Conservation (phyloP, 176 grass and related monocot species). For the Zea mays region Zm-B73-REFERENCE-NAM-5.0 NC_050102.1:144591001-144591500, state of each 20-base stretch:
- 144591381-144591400: neutral
- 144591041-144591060: conserved; percentile 81
- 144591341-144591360: neutral
- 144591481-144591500: neutral
- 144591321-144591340: neutral
- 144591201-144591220: conserved; percentile 53
- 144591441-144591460: conserved; percentile 59
- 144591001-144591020: conserved; percentile 54
- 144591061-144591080: conserved; percentile 46
- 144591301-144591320: neutral
- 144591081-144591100: conserved; percentile 49
- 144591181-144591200: conserved; percentile 68
- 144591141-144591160: conserved; percentile 88
- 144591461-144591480: conserved; percentile 16
- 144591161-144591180: conserved; percentile 92
- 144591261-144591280: conserved; percentile 50
- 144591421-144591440: neutral
- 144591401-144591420: neutral
- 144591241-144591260: conserved; percentile 94
- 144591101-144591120: conserved; percentile 52
- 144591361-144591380: neutral
- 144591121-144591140: conserved; percentile 47
- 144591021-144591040: conserved; percentile 81
- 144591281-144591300: neutral
- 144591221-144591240: conserved; percentile 54